Base-by-base conservation (phyloP, 2,329 filamentous ascomycete genomes). In the Cytospora piceicola region DNA sequence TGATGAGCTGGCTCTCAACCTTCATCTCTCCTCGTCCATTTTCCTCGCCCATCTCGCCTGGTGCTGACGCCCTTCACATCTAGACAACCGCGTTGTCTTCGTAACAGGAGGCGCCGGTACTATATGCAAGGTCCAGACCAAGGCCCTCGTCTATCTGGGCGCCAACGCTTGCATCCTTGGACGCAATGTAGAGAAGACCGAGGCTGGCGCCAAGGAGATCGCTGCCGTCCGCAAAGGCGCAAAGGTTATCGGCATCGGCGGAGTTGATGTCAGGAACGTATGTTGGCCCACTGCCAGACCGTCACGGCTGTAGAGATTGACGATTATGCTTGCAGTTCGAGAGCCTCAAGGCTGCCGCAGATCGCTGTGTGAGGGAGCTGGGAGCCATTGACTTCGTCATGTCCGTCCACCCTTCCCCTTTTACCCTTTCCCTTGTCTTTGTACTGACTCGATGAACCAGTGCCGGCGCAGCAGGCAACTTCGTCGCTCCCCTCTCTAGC, bases 111-210 rank as follows among this genome's bases (percentile, higher is more conserved):
- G 95, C 61, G 93, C 93, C 6, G 94, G 95, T 63, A 90, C 91
- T 30, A 98, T 99, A 74, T 97, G 95, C 81, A 95, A 91, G 72
- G 93, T 92, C 63, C 95, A 98, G 81, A 95, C 96, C 36, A 87
- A 93, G 70, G 95, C 95, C 4, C 82, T 99, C 67, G 93, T 99
- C 29, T 86, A 94, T 69, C 88, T 99, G 9, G 95, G 95, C 61
- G 94, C 93, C 54, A 90, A 98, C 72, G 95, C 95, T 58, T 96
- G 92, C 78, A 98, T 99, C 74, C 86, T 98, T 64, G 95, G 95
- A 51, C 90, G 95, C 71, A 97, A 92, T 76, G 86, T 90, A 54
- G 88, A 92, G 71, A 97, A 97, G 83, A 98, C 94, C 0, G 90
- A 95, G 76, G 78, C 80, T 1, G 90, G 88, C 72, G 95, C 95